Conservation (phyloP, 2,329 filamentous ascomycete genomes). For the Claviceps pazoutovae region DNA sequence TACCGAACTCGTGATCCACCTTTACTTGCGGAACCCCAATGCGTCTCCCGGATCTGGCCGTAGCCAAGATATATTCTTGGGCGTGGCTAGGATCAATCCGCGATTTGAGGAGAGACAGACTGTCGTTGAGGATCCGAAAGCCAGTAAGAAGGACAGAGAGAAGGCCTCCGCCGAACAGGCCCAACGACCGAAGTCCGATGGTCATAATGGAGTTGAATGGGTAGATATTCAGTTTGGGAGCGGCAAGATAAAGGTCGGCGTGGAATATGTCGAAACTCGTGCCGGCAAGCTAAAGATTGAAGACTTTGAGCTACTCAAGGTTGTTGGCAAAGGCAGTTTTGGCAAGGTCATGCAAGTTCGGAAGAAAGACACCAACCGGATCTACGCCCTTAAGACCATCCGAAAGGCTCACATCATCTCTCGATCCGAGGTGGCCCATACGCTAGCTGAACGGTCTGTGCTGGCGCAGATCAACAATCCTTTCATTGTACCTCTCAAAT, state of each 20-base stretch:
- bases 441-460: conserved; percentile 91
- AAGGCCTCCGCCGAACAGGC: conserved; percentile 58
- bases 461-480: conserved; percentile 99
- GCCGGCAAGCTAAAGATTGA: conserved; percentile 86
- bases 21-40: conserved; percentile 88
- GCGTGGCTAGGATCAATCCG: conserved; percentile 81
- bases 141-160: conserved; percentile 74
- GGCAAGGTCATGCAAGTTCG: conserved; percentile 99
- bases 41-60: conserved; percentile 75
- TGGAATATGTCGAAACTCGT: conserved; percentile 89
- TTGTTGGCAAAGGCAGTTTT: conserved; percentile 95
- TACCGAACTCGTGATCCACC: conserved; percentile 77
- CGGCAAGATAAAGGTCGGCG: conserved; percentile 78
- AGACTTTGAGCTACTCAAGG: conserved; percentile 93
- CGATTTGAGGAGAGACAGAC: conserved; percentile 68
- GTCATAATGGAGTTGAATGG: conserved; percentile 76
- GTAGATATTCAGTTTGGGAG: conserved; percentile 80
- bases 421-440: conserved; percentile 92
- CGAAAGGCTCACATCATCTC: conserved; percentile 99
- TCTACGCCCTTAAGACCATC: conserved; percentile 98
- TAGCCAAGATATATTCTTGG: conserved; percentile 92
- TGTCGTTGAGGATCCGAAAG: conserved; percentile 65
- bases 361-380: conserved; percentile 94
- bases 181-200: conserved; percentile 29
- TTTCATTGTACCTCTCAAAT: conserved; percentile 97